A percentile compares a stretch with the other conserved stretches of the same genome.
phyloP scores from a whole-genome alignment of 1,284 basidiomycete genomes.

The Ceratobasidium sp. region DNA sequence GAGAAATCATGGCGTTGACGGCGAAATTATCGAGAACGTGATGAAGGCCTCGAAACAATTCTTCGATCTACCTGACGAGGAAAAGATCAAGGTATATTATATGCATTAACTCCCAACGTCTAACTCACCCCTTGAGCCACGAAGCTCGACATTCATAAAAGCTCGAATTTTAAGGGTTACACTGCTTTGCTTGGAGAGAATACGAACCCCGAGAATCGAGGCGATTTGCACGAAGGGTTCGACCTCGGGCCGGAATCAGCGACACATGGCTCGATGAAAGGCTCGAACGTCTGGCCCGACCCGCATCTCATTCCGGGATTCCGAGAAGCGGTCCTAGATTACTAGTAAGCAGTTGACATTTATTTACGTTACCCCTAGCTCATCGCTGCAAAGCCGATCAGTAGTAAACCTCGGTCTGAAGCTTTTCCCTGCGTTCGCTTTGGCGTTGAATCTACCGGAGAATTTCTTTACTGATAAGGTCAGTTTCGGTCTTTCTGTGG shows the following conservation, averaged over 20 bases:
- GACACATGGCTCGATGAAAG: conserved; percentile 58
- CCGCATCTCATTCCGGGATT: conserved; percentile 64
- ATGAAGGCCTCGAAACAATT: conserved; percentile 69
- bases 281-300: conserved; percentile 68
- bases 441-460: conserved; percentile 81
- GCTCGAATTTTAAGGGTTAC: conserved; percentile 80
- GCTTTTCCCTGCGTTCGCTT: conserved; percentile 86
- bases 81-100: conserved; percentile 69
- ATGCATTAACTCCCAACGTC: background rate
- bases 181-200: conserved; percentile 71
- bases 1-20: conserved; percentile 77
- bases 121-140: background rate
- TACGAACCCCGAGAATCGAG: conserved; percentile 73
- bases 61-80: conserved; percentile 71
- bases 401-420: conserved; percentile 75
- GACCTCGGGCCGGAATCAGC: conserved; percentile 78
- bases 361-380: background rate
- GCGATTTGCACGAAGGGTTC: conserved; percentile 86
- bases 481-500: conserved; percentile 42
- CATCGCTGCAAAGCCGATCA: conserved; percentile 65
- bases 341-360: conserved; percentile 66
- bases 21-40: conserved; percentile 63
- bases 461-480: conserved; percentile 87
- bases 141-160: conserved; percentile 78
- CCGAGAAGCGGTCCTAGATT: conserved; percentile 66